Evolutionary conservation across 441 rosid genomes (phyloP).

Genomic region (Erodium moschatum): DNA sequence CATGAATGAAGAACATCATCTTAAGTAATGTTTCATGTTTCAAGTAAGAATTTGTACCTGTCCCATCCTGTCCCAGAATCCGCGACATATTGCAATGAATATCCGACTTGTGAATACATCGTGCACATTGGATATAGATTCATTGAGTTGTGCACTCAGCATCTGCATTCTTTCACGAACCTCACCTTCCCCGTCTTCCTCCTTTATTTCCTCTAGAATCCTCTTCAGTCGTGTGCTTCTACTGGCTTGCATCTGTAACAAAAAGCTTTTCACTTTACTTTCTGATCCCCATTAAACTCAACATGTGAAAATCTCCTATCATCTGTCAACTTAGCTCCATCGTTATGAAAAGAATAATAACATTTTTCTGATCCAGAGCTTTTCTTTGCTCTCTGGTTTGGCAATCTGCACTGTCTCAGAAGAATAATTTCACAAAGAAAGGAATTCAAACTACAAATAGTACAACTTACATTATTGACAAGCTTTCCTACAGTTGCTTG

Average conservation of each 20-base stretch:
- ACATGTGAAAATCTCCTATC: background rate
- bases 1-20: background rate
- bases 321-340: background rate
- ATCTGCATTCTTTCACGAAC: conserved; percentile 83
- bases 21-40: background rate
- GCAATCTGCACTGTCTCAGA: background rate
- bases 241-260: conserved; percentile 60
- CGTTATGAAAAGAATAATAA: background rate
- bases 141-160: conserved; percentile 55
- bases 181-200: conserved; percentile 81
- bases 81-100: conserved; percentile 74
- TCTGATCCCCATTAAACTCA: background rate
- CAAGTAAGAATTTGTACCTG: conserved; percentile 36
- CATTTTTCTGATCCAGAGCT: too few relatives aligned
- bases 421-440: background rate
- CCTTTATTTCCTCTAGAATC: conserved; percentile 80
- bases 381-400: background rate
- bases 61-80: conserved; percentile 95
- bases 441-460: background rate
- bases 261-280: background rate
- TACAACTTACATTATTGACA: conserved; percentile 58
- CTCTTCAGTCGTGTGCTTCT: conserved; percentile 61
- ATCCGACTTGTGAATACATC: conserved; percentile 67
- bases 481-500: conserved; percentile 87
- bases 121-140: conserved; percentile 68